phyloP scores from a whole-genome alignment of 768 basidiomycete species.

The Boletus tomentosulus region DNA sequence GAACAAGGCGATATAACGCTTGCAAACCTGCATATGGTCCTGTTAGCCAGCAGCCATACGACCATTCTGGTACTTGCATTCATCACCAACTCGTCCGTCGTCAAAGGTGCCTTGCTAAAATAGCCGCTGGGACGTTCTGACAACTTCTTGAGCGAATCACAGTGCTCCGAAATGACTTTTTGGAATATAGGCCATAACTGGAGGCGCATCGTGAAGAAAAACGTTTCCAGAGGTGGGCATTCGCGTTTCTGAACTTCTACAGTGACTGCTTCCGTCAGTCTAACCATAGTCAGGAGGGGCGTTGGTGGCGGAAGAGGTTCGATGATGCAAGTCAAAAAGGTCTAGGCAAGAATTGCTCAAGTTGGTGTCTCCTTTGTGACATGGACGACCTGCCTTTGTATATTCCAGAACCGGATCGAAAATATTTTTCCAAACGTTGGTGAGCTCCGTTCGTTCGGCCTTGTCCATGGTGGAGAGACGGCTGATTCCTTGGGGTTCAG shows the following conservation, averaged over 20 bases:
- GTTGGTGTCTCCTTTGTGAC: neutral
- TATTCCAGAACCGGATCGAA: slow-evolving; percentile 91
- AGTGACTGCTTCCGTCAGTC: slow-evolving; percentile 79
- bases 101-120: slow-evolving; percentile 54
- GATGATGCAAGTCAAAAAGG: slow-evolving; percentile 63
- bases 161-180: slow-evolving; percentile 79
- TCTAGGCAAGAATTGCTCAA: slow-evolving; percentile 35
- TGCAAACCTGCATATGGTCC: slow-evolving; percentile 50
- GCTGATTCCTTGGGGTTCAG: slow-evolving; percentile 23
- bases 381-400: slow-evolving; percentile 51
- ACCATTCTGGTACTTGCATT: slow-evolving; percentile 40
- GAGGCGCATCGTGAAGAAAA: slow-evolving; percentile 75
- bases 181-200: slow-evolving; percentile 94
- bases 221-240: slow-evolving; percentile 77
- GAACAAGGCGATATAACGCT: slow-evolving; percentile 77
- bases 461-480: slow-evolving; percentile 41
- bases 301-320: slow-evolving; percentile 72
- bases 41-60: neutral
- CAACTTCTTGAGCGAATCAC: slow-evolving; percentile 76
- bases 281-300: slow-evolving; percentile 86
- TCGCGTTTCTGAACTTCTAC: slow-evolving; percentile 70
- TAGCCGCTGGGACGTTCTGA: slow-evolving; percentile 69
- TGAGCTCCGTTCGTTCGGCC: slow-evolving; percentile 56
- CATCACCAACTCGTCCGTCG: slow-evolving; percentile 66
- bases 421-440: slow-evolving; percentile 84